Conservation (phyloP, 2,329 filamentous ascomycete species). For the Hymenoscyphus fructigenus region DNA sequence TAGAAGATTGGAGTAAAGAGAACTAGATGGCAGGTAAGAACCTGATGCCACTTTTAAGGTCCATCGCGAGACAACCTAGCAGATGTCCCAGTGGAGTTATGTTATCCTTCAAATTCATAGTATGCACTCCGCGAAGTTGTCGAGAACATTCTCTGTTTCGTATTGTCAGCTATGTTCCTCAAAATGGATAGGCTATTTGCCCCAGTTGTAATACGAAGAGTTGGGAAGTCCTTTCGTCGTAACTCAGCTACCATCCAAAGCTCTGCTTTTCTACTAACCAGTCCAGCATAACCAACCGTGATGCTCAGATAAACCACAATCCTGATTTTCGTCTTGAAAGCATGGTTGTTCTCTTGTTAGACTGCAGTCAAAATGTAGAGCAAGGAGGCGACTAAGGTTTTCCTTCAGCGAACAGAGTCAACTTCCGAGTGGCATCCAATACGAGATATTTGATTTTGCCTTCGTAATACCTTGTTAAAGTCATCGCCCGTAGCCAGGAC, state of each 20-base stretch:
- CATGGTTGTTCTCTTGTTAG: too few relatives aligned
- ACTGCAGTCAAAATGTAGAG: neutral
- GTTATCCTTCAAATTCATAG: neutral
- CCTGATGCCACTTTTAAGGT: too few relatives aligned
- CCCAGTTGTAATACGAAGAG: neutral
- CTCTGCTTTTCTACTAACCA: neutral
- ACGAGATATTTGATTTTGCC: too few relatives aligned
- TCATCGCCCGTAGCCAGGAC: too few relatives aligned
- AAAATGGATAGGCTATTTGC: neutral
- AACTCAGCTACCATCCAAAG: too few relatives aligned
- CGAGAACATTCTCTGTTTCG: neutral
- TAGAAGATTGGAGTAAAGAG: too few relatives aligned
- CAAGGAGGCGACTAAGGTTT: too few relatives aligned
- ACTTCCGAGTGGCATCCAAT: too few relatives aligned
- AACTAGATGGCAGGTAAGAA: too few relatives aligned
- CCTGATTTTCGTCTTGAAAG: neutral
- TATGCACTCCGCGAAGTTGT: neutral
- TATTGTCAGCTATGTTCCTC: neutral
- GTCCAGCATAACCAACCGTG: neutral
- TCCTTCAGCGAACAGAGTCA: too few relatives aligned
- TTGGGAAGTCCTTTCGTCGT: neutral
- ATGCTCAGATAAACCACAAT: neutral
- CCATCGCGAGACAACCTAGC: too few relatives aligned
- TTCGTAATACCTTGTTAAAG: too few relatives aligned
- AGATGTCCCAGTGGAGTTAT: neutral